Evolutionary conservation across 495 filamentous ascomycete species (phyloP), one percentile per base, ranked within the genome.

Genomic region (Aspergillus wentii): DNA sequence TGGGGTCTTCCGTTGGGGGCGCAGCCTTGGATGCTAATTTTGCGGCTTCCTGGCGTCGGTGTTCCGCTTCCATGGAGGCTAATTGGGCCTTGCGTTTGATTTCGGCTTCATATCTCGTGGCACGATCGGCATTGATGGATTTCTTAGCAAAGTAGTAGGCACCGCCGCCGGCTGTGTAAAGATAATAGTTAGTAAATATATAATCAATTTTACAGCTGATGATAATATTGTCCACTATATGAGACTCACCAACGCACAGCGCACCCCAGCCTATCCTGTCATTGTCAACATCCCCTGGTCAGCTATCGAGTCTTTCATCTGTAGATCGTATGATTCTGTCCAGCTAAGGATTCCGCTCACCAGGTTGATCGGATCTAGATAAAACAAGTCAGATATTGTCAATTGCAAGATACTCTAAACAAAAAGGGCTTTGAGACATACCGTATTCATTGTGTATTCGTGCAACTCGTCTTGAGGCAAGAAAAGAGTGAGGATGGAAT

Each of bases 91-190:
- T 80, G 57, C 76, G 76, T 56, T 74, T 73, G 27, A 77, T 64
- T 31, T 83, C 76, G 22, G 80, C 77, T 42, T 86, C 77, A 37
- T 85, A 80, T 46, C 86, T 75, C 36, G 75, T 62, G 20, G 76
- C 72, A 27, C 88, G 85, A 65, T 95, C 86, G 46, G 84, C 85
- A 51, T 96, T 91, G 72, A 98, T 90, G 59, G 81, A 83, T 48
- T 80, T 74, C 72, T 98, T 98, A 38, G 92, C 94, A 61, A 95
- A 95, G 69, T 87, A 87, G 75, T 98, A 98, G 45, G 92, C 88
- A 36, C 78, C 90, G 54, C 86, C 92, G 54, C 90, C 92, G 40
- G 85, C 83, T 88, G 54, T n/a, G n/a, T n/a, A n/a, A n/a, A n/a
- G n/a, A 21, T 27, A 22, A 7, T 5, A 3, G 26, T 29, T 29